Evolutionary conservation across 495 filamentous ascomycete genomes (phyloP), one percentile per base, ranked within the genome.

Genomic region (Xylaria telfairii): DNA sequence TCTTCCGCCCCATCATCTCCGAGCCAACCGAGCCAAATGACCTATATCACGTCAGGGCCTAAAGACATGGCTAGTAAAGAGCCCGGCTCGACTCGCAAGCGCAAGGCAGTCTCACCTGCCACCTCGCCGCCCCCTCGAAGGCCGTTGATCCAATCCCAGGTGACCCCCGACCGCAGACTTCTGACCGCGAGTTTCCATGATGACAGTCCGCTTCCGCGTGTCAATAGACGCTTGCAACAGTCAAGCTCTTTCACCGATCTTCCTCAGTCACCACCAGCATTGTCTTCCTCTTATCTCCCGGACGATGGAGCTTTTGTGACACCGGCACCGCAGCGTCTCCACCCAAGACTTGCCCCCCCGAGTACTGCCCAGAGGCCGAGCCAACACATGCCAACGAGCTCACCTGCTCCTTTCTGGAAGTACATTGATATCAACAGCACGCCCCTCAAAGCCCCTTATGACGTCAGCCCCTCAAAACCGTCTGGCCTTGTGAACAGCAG

Each of bases 401-500:
- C 92, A 26, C 96, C 96, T 0, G 96, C 96, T n/a, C 94, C 95
- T 24, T 98, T 98, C 82, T 98, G 95, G 95, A 96, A 93, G 76
- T 96, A 92, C 76, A 89, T 87, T 37, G 89, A 91, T 71, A 85
- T 91, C 66, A 89, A 91, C 13, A 94, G 89, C 80, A 97, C 94
- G 1, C 94, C 95, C 46, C 89, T 92, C 3, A 87, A 88, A 69
- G 85, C 88, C 1, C 82, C 85, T 39, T 86, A 72, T 74, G 83
- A 89, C 73, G 44, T 85, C 53, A 85, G 87, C 76, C 82, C 88
- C 66, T 80, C 82, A 65, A 84, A 87, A 75, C 82, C 81, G 4
- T 57, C 70, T 21, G 67, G 60, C 3, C 49, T 71, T 21, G 84
- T 88, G n/a, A 84, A 86, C 68, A 90, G 88, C 72, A 93, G 90